A percentile compares a stretch with the other conserved stretches of the same genome.
Conservation (phyloP, 805 yeast species). For the Candida golubevii region DNA sequence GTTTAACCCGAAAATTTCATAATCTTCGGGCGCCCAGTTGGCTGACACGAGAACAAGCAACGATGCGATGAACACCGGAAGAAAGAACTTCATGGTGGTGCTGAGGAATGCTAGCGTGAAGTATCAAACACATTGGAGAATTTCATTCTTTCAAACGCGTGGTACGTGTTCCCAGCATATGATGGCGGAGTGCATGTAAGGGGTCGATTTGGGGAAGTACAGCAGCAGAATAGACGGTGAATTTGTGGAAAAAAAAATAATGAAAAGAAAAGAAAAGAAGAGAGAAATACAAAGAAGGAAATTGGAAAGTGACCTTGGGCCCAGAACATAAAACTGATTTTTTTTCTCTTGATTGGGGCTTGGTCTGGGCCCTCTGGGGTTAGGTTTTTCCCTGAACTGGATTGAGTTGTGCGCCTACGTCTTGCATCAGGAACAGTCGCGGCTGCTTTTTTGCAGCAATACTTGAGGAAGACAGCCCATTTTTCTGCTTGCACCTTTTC, state of each 20-base stretch:
- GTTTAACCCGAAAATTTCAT: slow-evolving; percentile 74
- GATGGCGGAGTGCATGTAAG: not conserved
- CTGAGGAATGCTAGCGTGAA: not conserved
- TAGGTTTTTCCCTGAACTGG: no score
- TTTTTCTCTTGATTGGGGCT: no score
- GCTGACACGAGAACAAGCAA: slow-evolving; percentile 28
- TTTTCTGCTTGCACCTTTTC: no score
- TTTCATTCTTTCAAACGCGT: not conserved
- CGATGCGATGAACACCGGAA: slow-evolving; percentile 13
- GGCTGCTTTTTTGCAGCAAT: no score
- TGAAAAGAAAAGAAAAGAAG: not conserved
- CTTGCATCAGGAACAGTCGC: no score
- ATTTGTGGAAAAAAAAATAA: not conserved
- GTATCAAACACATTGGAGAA: no score
- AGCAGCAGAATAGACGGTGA: not conserved
- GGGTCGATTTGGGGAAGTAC: not conserved
- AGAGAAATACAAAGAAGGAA: no score
- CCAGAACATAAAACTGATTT: no score
- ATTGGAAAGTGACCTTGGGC: no score
- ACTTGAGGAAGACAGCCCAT: no score
- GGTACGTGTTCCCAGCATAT: not conserved
- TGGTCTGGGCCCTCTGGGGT: no score
- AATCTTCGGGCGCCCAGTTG: slow-evolving; percentile 61
- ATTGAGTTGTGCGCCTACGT: not conserved
- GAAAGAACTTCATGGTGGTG: slow-evolving; percentile 9